phyloP scores from a whole-genome alignment of 768 basidiomycete genomes.

The Panellus pusillus region DNA sequence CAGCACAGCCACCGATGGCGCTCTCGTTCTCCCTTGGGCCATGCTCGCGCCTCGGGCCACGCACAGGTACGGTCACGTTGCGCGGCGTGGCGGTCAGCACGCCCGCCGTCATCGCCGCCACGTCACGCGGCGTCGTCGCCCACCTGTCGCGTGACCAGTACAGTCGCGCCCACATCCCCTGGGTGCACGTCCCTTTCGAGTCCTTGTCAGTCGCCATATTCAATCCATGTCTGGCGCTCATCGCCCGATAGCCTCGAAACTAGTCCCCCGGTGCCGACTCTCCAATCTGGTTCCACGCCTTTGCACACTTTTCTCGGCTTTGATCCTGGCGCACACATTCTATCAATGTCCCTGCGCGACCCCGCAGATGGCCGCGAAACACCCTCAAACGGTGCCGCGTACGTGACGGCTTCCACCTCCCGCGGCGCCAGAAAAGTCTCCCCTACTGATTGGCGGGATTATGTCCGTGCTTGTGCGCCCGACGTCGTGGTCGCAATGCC shows the following conservation, averaged over 20 bases:
- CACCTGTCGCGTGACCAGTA: constrained; percentile 72
- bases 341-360: constrained; percentile 66
- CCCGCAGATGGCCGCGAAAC: constrained; percentile 63
- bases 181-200: constrained; percentile 76
- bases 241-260: constrained; percentile 54
- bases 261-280: constrained; percentile 63
- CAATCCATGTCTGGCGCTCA: constrained; percentile 9
- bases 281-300: constrained; percentile 50
- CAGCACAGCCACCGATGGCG: constrained; percentile 1
- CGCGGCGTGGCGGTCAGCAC: constrained; percentile 43
- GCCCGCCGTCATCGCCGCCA: constrained; percentile 59
- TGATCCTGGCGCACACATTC: constrained; percentile 42
- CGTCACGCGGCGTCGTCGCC: constrained; percentile 72
- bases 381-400: constrained; percentile 67
- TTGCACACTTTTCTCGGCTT: constrained; percentile 71
- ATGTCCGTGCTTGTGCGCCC: constrained; percentile 54
- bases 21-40: constrained; percentile 2
- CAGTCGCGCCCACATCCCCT: constrained; percentile 49
- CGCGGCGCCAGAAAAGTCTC: constrained; percentile 71
- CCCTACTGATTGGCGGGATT: constrained; percentile 53
- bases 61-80: constrained; percentile 35
- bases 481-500: constrained; percentile 72
- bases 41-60: constrained; percentile 31
- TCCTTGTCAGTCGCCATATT: constrained; percentile 60
- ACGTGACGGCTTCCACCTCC: constrained; percentile 56